phyloP scores from a whole-genome alignment of 1,284 basidiomycete genomes.

The Pulchroboletus neoregius region DNA sequence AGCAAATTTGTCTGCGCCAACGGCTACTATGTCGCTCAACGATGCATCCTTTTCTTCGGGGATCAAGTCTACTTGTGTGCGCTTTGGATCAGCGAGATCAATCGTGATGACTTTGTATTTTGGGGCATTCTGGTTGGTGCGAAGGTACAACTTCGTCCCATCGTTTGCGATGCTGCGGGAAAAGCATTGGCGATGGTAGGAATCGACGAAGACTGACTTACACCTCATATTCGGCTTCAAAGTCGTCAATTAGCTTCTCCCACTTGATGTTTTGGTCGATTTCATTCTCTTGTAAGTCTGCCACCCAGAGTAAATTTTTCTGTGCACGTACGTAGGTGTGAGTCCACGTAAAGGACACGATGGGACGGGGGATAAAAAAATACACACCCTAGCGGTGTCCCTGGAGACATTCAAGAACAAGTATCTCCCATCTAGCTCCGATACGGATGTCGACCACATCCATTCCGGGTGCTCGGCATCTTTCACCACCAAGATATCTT shows the following conservation, averaged over 20 bases:
- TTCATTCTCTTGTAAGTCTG: constrained; percentile 55
- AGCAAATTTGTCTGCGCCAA: constrained; percentile 59
- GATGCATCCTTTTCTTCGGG: constrained; percentile 67
- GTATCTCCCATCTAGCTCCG: constrained; percentile 64
- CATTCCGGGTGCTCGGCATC: constrained; percentile 62
- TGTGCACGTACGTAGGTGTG: constrained; percentile 27
- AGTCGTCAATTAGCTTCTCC: constrained; percentile 65
- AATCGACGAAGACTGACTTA: constrained; percentile 34
- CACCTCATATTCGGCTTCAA: constrained; percentile 60
- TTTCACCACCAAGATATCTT: constrained; percentile 65
- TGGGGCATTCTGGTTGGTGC: constrained; percentile 65
- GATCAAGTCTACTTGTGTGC: constrained; percentile 58
- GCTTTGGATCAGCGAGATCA: constrained; percentile 54
- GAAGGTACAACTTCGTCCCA: constrained; percentile 60
- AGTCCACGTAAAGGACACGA: neutral
- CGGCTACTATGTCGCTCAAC: constrained; percentile 49
- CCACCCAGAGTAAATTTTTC: constrained; percentile 75
- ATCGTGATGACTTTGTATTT: constrained; percentile 65
- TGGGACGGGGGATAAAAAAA: neutral
- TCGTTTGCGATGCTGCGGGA: constrained; percentile 59
- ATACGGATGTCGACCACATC: constrained; percentile 57
- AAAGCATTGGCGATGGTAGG: constrained; percentile 3
- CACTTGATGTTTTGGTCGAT: constrained; percentile 65
- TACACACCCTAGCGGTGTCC: constrained; percentile 61
- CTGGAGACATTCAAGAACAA: constrained; percentile 52